Conservation (phyloP, 2,329 filamentous ascomycete genomes). For the Pezicula radicicola region DNA sequence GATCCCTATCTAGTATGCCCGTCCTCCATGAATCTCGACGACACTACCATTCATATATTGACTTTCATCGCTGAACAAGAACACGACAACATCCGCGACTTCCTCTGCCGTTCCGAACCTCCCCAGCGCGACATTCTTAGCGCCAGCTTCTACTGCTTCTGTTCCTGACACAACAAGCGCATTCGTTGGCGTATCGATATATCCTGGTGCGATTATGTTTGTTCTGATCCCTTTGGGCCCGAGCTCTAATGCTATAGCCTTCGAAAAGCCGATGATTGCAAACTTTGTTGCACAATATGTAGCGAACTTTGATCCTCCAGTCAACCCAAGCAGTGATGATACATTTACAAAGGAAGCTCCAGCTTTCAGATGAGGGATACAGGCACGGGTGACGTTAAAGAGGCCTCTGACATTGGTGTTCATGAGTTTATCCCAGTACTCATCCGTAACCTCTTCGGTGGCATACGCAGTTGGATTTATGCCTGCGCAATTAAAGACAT, state of each 20-base stretch:
- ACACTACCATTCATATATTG: slow-evolving; percentile 52
- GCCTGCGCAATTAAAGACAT: slow-evolving; percentile 40
- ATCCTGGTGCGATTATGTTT: slow-evolving; percentile 37
- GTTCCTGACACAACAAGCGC: slow-evolving; percentile 45
- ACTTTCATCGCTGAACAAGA: slow-evolving; percentile 46
- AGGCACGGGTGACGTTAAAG: slow-evolving; percentile 40
- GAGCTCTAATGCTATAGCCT: slow-evolving; percentile 33
- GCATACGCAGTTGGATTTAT: slow-evolving; percentile 43
- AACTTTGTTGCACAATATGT: slow-evolving; percentile 35
- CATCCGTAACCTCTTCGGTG: slow-evolving; percentile 38
- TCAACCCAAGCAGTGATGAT: slow-evolving; percentile 31
- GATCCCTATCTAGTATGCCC: neutral
- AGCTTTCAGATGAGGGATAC: slow-evolving; percentile 33
- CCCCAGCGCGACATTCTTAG: slow-evolving; percentile 19
- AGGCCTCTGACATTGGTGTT: slow-evolving; percentile 42
- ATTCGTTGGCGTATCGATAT: slow-evolving; percentile 42
- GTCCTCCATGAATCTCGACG: slow-evolving; percentile 42
- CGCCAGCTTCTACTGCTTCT: slow-evolving; percentile 35
- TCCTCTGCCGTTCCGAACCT: slow-evolving; percentile 40
- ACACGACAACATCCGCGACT: slow-evolving; percentile 45
- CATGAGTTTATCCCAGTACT: slow-evolving; percentile 43
- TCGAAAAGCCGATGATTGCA: slow-evolving; percentile 35
- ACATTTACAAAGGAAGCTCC: slow-evolving; percentile 36
- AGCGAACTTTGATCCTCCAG: slow-evolving; percentile 16
- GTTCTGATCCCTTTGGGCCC: slow-evolving; percentile 33